Conservation (phyloP, 306 rosid genomes). For the Hippophae gyantsensis region DNA sequence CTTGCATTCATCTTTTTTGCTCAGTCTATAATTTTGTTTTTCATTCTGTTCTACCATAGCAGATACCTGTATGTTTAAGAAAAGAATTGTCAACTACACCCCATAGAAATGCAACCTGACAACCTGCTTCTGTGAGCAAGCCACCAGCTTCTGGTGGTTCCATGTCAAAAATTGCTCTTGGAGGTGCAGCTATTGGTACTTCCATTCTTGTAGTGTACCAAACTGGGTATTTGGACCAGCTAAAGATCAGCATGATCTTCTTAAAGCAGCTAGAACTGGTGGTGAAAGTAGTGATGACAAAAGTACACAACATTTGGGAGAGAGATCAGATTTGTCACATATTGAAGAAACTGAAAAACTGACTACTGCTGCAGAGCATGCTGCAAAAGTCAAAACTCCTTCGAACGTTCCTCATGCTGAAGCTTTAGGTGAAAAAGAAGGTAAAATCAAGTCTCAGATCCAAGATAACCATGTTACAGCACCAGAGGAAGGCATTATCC, state of each 20-base stretch:
- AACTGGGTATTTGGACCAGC: slow-evolving; percentile 51
- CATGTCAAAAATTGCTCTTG: slow-evolving; percentile 40
- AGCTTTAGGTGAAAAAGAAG: slow-evolving; percentile 27
- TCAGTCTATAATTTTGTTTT: slow-evolving; percentile 7
- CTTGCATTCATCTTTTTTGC: slow-evolving; percentile 7
- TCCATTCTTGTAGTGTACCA: slow-evolving; percentile 59
- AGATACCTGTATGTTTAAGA: slow-evolving; percentile 35
- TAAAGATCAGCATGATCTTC: slow-evolving; percentile 31
- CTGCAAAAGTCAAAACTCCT: slow-evolving; percentile 38
- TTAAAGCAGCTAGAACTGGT: slow-evolving; percentile 21
- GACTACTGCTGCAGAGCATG: slow-evolving; percentile 24
- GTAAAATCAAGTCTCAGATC: slow-evolving; percentile 26
- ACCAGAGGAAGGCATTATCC: slow-evolving; percentile 21
- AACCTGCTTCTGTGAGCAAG: slow-evolving; percentile 36
- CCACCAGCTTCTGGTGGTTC: slow-evolving; percentile 41
- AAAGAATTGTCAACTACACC: slow-evolving; percentile 52
- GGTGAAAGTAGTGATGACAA: slow-evolving; percentile 24
- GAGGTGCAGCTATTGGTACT: slow-evolving; percentile 59
- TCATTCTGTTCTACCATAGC: slow-evolving; percentile 17
- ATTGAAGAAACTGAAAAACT: slow-evolving; percentile 27
- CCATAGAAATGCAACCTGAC: slow-evolving; percentile 24
- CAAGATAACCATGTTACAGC: slow-evolving; percentile 30
- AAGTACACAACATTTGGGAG: slow-evolving; percentile 26
- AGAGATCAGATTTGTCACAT: slow-evolving; percentile 28
- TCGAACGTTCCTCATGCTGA: slow-evolving; percentile 31